Evolutionary conservation across 495 filamentous ascomycete species (phyloP).

Genomic region (Penicillium roqueforti): DNA sequence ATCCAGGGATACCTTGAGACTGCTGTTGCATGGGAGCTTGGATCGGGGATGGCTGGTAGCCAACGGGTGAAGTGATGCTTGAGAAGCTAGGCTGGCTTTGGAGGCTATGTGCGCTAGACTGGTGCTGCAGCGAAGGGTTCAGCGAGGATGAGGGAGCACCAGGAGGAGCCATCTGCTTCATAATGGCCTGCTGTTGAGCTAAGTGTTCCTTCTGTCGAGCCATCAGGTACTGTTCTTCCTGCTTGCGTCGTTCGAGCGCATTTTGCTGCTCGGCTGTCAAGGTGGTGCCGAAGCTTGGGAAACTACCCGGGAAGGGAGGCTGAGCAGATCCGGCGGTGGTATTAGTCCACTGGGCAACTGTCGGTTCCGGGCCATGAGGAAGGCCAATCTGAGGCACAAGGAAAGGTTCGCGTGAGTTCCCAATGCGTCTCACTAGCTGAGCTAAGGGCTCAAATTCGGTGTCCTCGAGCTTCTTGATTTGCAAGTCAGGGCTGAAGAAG

Average conservation of each 20-base stretch:
- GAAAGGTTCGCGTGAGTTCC: conserved; percentile 96
- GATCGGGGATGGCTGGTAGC: conserved; percentile 66
- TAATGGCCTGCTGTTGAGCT: conserved; percentile 77
- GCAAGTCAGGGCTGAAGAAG: conserved; percentile 90
- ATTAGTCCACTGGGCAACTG: conserved; percentile 36
- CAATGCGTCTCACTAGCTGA: conserved; percentile 90
- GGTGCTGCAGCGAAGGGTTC: conserved; percentile 71
- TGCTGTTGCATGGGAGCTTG: conserved; percentile 61
- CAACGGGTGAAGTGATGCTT: conserved; percentile 82
- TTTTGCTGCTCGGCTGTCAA: conserved; percentile 97
- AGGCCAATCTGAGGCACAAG: conserved; percentile 95
- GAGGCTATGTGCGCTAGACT: conserved; percentile 88
- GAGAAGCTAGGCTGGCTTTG: conserved; percentile 95
- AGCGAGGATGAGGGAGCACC: conserved; percentile 49
- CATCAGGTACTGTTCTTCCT: conserved; percentile 96
- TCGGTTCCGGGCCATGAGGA: conserved; percentile 68
- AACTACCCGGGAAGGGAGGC: conserved; percentile 90
- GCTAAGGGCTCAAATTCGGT: conserved; percentile 93
- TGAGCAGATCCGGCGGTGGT: conserved; percentile 61
- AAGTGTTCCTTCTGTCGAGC: conserved; percentile 90
- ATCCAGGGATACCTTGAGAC: conserved; percentile 49
- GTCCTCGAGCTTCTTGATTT: conserved; percentile 92
- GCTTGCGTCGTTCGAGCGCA: conserved; percentile 89
- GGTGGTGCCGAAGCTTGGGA: conserved; percentile 97
- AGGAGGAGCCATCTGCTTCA: conserved; percentile 68